phyloP scores from a whole-genome alignment of 352 stramenopile genomes.

The Phytophthora ramorum region DNA sequence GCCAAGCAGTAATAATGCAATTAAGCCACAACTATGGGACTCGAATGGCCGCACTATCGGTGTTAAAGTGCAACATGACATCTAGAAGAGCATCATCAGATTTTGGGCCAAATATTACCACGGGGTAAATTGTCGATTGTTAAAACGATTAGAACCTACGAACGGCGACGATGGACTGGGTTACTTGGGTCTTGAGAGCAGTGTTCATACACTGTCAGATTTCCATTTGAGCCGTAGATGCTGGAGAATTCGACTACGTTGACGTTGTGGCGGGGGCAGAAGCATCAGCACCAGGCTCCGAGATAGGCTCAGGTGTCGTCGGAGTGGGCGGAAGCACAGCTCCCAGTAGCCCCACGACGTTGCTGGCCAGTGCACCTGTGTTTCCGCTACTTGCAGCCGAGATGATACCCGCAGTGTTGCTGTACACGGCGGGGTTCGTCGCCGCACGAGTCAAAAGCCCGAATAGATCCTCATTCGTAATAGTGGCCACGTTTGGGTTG shows the following conservation, averaged over 20 bases:
- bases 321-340: background rate
- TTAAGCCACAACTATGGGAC: conserved; percentile 54
- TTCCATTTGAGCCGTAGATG: too few relatives aligned
- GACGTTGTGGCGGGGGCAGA: background rate
- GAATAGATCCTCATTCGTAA: conserved; percentile 18
- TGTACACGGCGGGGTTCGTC: conserved; percentile 5
- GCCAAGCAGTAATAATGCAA: background rate
- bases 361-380: background rate
- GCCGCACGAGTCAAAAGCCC: conserved; percentile 5
- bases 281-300: background rate
- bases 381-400: background rate
- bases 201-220: background rate
- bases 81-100: background rate
- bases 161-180: background rate
- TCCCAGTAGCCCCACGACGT: conserved; percentile 2
- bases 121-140: background rate
- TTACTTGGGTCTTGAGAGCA: background rate
- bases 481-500: background rate
- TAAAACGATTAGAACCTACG: conserved; percentile 1
- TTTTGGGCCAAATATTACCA: background rate
- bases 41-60: conserved; percentile 57
- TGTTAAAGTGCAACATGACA: conserved; percentile 21
- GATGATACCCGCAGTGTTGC: conserved; percentile 1
- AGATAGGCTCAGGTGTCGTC: background rate
- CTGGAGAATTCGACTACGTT: background rate